Conservation (phyloP, 2,329 filamentous ascomycete species). For the Apiospora pterosperma region DNA sequence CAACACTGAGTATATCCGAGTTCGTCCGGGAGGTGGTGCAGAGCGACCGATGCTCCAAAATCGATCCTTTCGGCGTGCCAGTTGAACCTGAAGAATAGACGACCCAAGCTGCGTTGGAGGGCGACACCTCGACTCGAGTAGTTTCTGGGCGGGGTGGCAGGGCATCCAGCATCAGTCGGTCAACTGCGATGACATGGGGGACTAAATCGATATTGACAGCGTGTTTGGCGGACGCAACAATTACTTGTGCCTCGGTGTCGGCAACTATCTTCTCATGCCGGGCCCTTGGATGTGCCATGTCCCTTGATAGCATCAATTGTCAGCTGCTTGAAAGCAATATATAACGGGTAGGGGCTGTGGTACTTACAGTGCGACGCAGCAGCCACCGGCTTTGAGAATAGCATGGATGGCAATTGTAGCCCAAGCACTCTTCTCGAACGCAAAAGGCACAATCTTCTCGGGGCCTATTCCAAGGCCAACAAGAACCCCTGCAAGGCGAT, state of each 20-base stretch:
- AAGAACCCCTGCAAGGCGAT: slow-evolving; percentile 19
- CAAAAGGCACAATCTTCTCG: slow-evolving; percentile 28
- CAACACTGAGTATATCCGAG: slow-evolving; percentile 31
- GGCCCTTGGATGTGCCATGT: neutral
- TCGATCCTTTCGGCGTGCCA: slow-evolving; percentile 9
- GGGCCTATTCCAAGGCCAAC: slow-evolving; percentile 19
- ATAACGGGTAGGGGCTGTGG: neutral
- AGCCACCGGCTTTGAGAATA: slow-evolving; percentile 31
- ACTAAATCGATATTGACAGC: neutral
- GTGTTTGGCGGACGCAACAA: neutral
- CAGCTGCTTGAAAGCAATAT: neutral
- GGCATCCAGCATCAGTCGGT: neutral
- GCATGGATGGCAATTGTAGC: slow-evolving; percentile 28
- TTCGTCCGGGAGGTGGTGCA: slow-evolving; percentile 5
- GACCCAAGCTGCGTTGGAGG: slow-evolving; percentile 11
- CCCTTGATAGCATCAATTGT: neutral
- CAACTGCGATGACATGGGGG: neutral
- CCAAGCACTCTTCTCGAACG: slow-evolving; percentile 32
- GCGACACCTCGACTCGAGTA: slow-evolving; percentile 21
- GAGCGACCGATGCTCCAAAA: slow-evolving; percentile 7
- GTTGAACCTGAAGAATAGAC: slow-evolving; percentile 11
- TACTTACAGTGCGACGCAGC: slow-evolving; percentile 18
- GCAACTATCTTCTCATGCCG: neutral
- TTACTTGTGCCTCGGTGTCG: neutral
- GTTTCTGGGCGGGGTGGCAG: neutral